Evolutionary conservation across 768 basidiomycete species (phyloP), one percentile per base, ranked within the genome.

Genomic region (Hydnum rufescens): DNA sequence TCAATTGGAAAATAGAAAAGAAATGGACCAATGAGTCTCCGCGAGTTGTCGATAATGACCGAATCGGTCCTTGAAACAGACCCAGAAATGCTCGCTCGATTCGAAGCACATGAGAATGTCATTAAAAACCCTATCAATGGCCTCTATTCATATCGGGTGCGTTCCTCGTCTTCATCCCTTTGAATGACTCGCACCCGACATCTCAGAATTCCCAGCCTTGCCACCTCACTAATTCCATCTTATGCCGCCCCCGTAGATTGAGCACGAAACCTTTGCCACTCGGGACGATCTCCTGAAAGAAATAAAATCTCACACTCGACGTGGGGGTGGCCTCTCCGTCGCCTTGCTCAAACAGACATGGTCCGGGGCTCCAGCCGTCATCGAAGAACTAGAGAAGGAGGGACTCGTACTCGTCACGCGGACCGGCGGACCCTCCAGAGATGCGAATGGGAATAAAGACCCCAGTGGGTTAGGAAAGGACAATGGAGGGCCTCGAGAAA

Each of bases 371-470:
- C 80, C 81, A 1, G 67, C 71, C 42, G 84, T 82, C 0, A 79
- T 92, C 42, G 85, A 89, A 61, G 85, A 90, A 64, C 70, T 92
- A n/a, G 86, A 88, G 63, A 75, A 82, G 60, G 82, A 85, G 59
- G 87, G 86, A 0, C 82, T 88, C 53, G 84, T 89, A 1, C 71
- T 89, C 36, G 82, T 88, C n/a, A 90, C 83, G 18, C 73, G 88
- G 43, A 84, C 84, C 0, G 67, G 74, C n/a, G n/a, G n/a, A n/a
- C n/a, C n/a, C n/a, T n/a, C n/a, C 47, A 90, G 87, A 61, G 87
- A 90, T 58, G 80, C 86, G 86, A 0, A 87, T 87, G 59, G 88
- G 80, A 79, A 90, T 89, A 57, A 85, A 89, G 64, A 74, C 87
- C 55, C 77, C 80, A 1, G 76, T 70, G 28, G n/a, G n/a, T n/a